Conservation (phyloP, 2,329 filamentous ascomycete genomes). For the Zelopaecilomyces penicillatus region DNA sequence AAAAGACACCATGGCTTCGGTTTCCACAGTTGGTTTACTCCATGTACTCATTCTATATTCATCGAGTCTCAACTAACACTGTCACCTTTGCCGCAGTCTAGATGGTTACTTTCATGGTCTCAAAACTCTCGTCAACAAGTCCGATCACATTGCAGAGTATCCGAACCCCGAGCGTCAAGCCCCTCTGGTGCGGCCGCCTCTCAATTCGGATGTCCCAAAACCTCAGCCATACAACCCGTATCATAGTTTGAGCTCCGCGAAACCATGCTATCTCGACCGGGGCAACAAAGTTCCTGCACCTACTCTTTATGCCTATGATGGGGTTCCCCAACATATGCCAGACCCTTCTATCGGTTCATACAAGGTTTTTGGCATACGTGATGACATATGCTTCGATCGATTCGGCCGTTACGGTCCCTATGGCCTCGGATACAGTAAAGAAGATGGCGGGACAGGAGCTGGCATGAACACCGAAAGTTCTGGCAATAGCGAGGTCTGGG, state of each 20-base stretch:
- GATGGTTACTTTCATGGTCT: slow-evolving; percentile 75
- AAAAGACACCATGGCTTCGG: slow-evolving; percentile 31
- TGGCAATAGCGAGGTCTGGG: slow-evolving; percentile 55
- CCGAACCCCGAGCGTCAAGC: slow-evolving; percentile 38
- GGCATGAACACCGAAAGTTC: slow-evolving; percentile 64
- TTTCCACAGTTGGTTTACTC: slow-evolving; percentile 27
- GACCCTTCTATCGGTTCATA: slow-evolving; percentile 72
- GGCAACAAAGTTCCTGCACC: slow-evolving; percentile 49
- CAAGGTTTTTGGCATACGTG: slow-evolving; percentile 60
- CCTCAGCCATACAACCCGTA: slow-evolving; percentile 59
- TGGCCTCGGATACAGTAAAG: slow-evolving; percentile 70
- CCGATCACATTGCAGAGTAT: slow-evolving; percentile 65
- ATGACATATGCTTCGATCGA: slow-evolving; percentile 81
- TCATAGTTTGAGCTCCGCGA: slow-evolving; percentile 42
- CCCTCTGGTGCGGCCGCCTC: slow-evolving; percentile 25
- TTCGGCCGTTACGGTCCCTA: slow-evolving; percentile 81
- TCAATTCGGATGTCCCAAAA: slow-evolving; percentile 31
- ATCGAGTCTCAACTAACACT: neutral
- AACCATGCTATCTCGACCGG: slow-evolving; percentile 56
- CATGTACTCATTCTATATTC: neutral
- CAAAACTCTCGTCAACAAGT: slow-evolving; percentile 55
- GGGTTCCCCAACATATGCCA: slow-evolving; percentile 68
- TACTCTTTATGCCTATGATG: slow-evolving; percentile 58
- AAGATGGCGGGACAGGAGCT: slow-evolving; percentile 62
- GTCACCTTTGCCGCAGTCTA: slow-evolving; percentile 44